Evolutionary conservation across 331 rosid genomes (phyloP).

Genomic region (Telfairia occidentalis): DNA sequence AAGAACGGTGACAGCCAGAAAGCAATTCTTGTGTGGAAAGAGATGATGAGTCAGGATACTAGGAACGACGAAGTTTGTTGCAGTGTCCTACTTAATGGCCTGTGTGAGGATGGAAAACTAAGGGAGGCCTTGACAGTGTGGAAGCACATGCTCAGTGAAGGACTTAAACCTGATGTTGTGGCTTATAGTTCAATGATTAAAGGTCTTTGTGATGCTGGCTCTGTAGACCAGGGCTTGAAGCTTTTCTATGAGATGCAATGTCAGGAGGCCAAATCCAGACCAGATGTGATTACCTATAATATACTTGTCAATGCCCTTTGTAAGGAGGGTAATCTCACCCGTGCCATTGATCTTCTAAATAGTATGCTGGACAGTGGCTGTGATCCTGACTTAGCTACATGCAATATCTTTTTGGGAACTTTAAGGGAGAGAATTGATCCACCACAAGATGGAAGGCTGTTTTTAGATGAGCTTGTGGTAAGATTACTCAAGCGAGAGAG

Average conservation of each 20-base stretch:
- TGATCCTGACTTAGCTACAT: slow-evolving; percentile 67
- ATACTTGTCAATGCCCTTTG: slow-evolving; percentile 62
- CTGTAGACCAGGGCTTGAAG: slow-evolving; percentile 63
- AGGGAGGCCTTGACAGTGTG: slow-evolving; percentile 71
- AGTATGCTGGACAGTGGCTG: slow-evolving; percentile 66
- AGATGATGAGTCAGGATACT: slow-evolving; percentile 34
- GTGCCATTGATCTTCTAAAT: slow-evolving; percentile 57
- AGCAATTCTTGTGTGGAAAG: slow-evolving; percentile 77
- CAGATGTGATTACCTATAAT: slow-evolving; percentile 72
- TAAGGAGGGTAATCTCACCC: slow-evolving; percentile 43
- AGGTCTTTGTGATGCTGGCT: slow-evolving; percentile 63
- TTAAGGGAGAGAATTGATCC: slow-evolving; percentile 53
- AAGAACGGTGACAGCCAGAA: slow-evolving; percentile 39
- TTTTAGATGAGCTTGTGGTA: slow-evolving; percentile 72
- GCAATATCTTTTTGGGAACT: slow-evolving; percentile 60
- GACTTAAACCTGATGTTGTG: slow-evolving; percentile 72
- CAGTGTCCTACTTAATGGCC: slow-evolving; percentile 63
- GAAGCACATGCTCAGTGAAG: slow-evolving; percentile 70
- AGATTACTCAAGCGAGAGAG: slow-evolving; percentile 59
- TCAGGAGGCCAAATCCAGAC: slow-evolving; percentile 46
- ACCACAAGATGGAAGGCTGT: slow-evolving; percentile 73
- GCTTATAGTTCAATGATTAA: slow-evolving; percentile 89
- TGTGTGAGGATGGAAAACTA: slow-evolving; percentile 63
- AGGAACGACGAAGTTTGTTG: slow-evolving; percentile 48
- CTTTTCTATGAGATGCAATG: slow-evolving; percentile 80